Evolutionary conservation across 2,329 filamentous ascomycete genomes (phyloP), one percentile per base, ranked within the genome.

Genomic region (Colletotrichum navitas): DNA sequence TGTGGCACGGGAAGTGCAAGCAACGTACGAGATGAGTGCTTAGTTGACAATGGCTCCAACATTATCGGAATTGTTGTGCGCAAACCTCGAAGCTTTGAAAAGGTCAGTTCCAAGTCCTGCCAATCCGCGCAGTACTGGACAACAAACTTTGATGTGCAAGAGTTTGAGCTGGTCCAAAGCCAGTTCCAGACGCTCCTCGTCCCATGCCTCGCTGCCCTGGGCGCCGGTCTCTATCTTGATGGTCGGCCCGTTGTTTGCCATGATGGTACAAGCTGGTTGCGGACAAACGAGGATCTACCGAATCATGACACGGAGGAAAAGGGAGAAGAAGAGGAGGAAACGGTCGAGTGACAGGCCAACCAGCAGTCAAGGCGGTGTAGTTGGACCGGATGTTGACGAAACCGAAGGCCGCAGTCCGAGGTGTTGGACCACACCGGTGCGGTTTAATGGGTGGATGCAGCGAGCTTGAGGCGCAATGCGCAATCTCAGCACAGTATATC

Each of bases 91-190:
- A 86, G 80, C 86, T 88, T 71, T 51, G 34, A 64, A 52, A 26
- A 45, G 24, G 54, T 72, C 68, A 77, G 51, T 26, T 55, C 18
- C 34, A 58, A 54, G 41, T 34, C 32, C 45, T 47, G 69, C 34
- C 21, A 7, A 21, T 43, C 54, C 56, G 29, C 24, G n/a, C 45
- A 45, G 21, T 41, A 55, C 24, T 39, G 21, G 41, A 62, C 18
- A 51, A 55, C 65, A 51, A 84, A 85, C 88, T 83, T 87, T 85
- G 75, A 87, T 81, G 75, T 89, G 86, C n/a, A 89, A 79, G 58
- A 87, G 80, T 74, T 88, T 86, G 63, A 90, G 81, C 43, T 84
- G 82, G 75, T 85, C 80, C 75, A 89, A 81, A 32, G 84, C 84
- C 70, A 83, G 80, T 71, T 86, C 83, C 8, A 89, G 80, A 69